phyloP scores from a whole-genome alignment of 805 yeast species.

The Candida schatavii region DNA sequence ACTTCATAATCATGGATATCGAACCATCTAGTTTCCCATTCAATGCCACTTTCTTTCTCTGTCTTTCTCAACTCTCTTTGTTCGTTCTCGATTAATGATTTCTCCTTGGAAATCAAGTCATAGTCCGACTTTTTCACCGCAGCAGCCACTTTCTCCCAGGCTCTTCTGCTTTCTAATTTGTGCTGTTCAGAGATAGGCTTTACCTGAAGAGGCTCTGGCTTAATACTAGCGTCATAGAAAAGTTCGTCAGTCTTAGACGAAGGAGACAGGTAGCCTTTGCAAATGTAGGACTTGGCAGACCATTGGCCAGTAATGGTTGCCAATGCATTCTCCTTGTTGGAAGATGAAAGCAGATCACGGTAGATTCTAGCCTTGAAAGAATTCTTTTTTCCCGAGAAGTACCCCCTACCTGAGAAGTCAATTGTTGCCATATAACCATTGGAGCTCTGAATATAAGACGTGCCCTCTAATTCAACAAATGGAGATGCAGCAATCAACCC shows the following conservation, averaged over 20 bases:
- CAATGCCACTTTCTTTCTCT: slow-evolving; percentile 60
- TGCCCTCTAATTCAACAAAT: slow-evolving; percentile 90
- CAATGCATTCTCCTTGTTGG: slow-evolving; percentile 58
- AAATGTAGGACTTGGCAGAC: slow-evolving; percentile 72
- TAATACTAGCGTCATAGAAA: slow-evolving; percentile 61
- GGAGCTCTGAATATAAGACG: slow-evolving; percentile 78
- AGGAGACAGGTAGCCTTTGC: slow-evolving; percentile 51
- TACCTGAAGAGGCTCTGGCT: slow-evolving; percentile 59
- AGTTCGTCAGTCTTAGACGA: slow-evolving; percentile 44
- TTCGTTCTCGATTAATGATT: slow-evolving; percentile 73
- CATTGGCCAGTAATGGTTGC: slow-evolving; percentile 89
- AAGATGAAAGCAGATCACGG: slow-evolving; percentile 47
- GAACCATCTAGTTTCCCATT: slow-evolving; percentile 87
- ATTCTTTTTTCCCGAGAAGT: slow-evolving; percentile 93
- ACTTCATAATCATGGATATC: slow-evolving; percentile 33
- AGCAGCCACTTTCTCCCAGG: slow-evolving; percentile 87
- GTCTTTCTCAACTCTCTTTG: slow-evolving; percentile 79
- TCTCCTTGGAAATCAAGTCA: slow-evolving; percentile 70
- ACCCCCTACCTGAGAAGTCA: slow-evolving; percentile 90
- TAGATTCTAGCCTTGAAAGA: slow-evolving; percentile 82
- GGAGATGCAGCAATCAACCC: slow-evolving; percentile 91
- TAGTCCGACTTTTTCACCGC: slow-evolving; percentile 78
- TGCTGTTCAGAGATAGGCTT: slow-evolving; percentile 83
- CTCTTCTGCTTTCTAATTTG: slow-evolving; percentile 78
- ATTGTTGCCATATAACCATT: slow-evolving; percentile 70